These are phyloP conservation scores for Drechslera avenae DNA, from an alignment of 2,329 filamentous ascomycete species.

Conservation along the genomic window DNA sequence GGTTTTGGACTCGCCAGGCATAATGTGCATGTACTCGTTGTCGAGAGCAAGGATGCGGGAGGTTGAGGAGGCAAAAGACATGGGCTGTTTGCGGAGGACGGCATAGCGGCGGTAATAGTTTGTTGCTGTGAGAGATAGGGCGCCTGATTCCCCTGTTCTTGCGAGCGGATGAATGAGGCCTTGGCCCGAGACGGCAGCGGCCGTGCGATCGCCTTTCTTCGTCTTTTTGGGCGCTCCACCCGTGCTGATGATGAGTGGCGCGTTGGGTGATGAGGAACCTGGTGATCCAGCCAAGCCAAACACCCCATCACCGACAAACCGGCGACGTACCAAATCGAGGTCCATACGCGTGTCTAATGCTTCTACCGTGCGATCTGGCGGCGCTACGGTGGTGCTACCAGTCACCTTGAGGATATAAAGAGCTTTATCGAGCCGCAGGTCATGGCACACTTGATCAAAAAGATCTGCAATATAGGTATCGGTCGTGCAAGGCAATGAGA, in stretches of 20 bases:
- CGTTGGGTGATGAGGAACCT: conserved; percentile 71
- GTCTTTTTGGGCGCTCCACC: conserved; percentile 57
- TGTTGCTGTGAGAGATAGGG: conserved; percentile 46
- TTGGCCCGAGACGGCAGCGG: conserved; percentile 57
- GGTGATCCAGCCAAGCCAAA: conserved; percentile 72
- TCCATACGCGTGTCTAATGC: conserved; percentile 77
- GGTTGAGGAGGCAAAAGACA: conserved; percentile 77
- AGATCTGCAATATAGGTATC: conserved; percentile 85
- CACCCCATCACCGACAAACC: conserved; percentile 76
- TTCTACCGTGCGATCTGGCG: conserved; percentile 77
- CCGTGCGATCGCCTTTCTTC: conserved; percentile 60
- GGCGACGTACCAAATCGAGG: conserved; percentile 74
- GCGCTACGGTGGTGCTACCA: conserved; percentile 73
- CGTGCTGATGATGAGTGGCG: conserved; percentile 62
- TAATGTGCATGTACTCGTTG: conserved; percentile 85
- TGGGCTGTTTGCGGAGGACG: conserved; percentile 81
- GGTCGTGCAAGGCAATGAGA: conserved; percentile 76
- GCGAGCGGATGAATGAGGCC: conserved; percentile 65
- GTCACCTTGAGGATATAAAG: conserved; percentile 79
- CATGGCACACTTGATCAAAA: conserved; percentile 76
- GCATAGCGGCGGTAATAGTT: conserved; percentile 72
- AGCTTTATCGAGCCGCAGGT: conserved; percentile 77
- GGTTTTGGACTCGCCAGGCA: conserved; percentile 67
- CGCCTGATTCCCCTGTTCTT: conserved; percentile 57
- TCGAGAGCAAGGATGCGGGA: conserved; percentile 80